Base-by-base conservation (phyloP, 768 basidiomycete genomes). In the Crucibulum laeve region DNA sequence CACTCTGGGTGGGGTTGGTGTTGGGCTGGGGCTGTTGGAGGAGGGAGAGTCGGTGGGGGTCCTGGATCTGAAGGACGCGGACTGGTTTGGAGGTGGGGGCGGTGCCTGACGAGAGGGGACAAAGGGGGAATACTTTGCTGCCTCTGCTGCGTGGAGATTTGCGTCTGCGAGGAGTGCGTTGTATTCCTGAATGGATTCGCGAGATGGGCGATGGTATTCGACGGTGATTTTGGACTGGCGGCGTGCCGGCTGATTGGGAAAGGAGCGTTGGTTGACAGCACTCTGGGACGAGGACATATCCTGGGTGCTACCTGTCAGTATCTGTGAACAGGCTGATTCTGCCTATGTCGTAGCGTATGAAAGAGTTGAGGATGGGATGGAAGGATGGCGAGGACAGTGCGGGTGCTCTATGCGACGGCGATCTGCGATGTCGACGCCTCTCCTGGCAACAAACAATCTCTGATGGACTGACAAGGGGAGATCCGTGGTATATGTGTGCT, bases 151-250 rank as follows among this genome's bases (percentile, higher is more conserved):
- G 76, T 78, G 74, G 6, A 75, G 40, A 53, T 71, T 75, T 10
- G 77, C 69, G 60, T 84, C 76, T 23, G 73, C 74, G 42, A 90
- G 74, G 42, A 89, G 80, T 44, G 82, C 78, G 59, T 81, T 74
- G 62, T 87, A 87, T 51, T 89, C 85, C 50, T 84, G 84, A 48
- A 88, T 82, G 51, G 82, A 84, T 60, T 85, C 78, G 34, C 85
- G 68, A 8, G 82, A 83, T 2, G 86, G 86, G 14, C 82, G 71
- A 65, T 86, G 80, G 60, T 87, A 84, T 56, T 90, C 84, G 60
- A 91, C 71, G 13, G 84, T 82, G 43, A 77, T 80, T 70, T 77
- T 83, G 21, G 81, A 82, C 53, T 71, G 69, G 52, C 69, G 65
- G 49, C 63, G 68, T 50, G 42, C 15, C 11, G 67, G 65, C 44